Conservation (phyloP, 176 grass and related monocot genomes). For the Bothriochloa decipiens region DNA sequence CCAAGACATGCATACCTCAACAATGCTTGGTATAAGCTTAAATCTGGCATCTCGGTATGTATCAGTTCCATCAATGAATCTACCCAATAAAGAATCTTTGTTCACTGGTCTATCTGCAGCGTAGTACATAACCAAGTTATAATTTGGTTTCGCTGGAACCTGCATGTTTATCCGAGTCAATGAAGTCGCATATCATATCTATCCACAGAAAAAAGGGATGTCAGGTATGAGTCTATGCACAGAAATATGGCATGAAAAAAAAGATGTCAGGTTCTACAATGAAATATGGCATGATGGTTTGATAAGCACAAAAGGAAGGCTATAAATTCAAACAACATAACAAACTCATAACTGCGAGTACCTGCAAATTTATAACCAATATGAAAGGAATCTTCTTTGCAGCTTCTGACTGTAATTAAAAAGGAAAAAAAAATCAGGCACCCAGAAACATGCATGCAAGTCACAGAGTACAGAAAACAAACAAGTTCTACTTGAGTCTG, state of each 20-base stretch:
- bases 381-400: slow-evolving; percentile 92
- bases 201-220: slow-evolving; percentile 21
- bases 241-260: too few relatives aligned
- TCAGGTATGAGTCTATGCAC: background rate
- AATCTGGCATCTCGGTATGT: slow-evolving; percentile 88
- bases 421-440: slow-evolving; percentile 30
- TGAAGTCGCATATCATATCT: background rate
- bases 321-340: slow-evolving; percentile 33
- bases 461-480: slow-evolving; percentile 14
- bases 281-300: slow-evolving; percentile 22
- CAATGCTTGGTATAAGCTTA: slow-evolving; percentile 97
- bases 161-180: slow-evolving; percentile 51
- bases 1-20: slow-evolving; percentile 70
- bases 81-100: slow-evolving; percentile 80
- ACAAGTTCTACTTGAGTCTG: slow-evolving; percentile 14
- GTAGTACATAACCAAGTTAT: slow-evolving; percentile 91
- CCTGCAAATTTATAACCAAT: slow-evolving; percentile 93
- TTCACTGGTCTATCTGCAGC: slow-evolving; percentile 77
- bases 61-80: slow-evolving; percentile 89
- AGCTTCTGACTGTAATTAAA: slow-evolving; percentile 75
- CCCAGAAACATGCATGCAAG: slow-evolving; percentile 26
- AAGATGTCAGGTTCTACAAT: background rate
- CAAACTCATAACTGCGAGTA: slow-evolving; percentile 36
- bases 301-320: slow-evolving; percentile 3
- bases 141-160: slow-evolving; percentile 96